Evolutionary conservation across 2,329 filamentous ascomycete species (phyloP), one percentile per base, ranked within the genome.

Genomic region (Apiospora kogelbergensis): DNA sequence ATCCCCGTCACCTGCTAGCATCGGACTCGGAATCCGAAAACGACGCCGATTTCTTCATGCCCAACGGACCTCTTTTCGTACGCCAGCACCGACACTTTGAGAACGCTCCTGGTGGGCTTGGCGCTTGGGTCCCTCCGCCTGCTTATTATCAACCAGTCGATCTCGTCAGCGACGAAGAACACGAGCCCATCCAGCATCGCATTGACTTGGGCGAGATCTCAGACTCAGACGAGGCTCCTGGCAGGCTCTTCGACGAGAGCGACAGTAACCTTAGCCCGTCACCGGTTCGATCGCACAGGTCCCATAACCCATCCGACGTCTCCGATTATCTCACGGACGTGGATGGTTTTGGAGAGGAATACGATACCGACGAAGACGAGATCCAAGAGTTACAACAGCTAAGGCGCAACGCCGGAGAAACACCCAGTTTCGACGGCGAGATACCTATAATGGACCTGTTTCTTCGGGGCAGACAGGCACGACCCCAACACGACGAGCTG

Each of bases 211-310:
- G 53, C 30, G 24, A n/a, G 17, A 33, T 57, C 10, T 40, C 68
- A 11, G 70, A 70, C 44, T 67, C 69, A 22, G 68, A 70, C 26
- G 66, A 65, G 40, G 57, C 17, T 22, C 7, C 24, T 41, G 63
- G 45, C 24, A 65, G 41, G 11, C 41, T 42, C 41, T 44, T 42
- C n/a, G 44, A 20, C 24, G 63, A 26, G 15, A 11, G 15, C 40
- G 9, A 45, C 9, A 65, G 63, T 22, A 41, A 65, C n/a, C 53
- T 37, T 20, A 22, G 53, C 17, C 53, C 20, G 30, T 60, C 30
- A 60, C 53, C 53, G 26, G 53, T 2, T 37, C 26, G 30, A 37
- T 60, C 30, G 26, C 26, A 30, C 53, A 17, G 37, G 17, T 37
- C 53, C 53, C 33, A 20, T 20, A 37, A 22, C 30, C n/a, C 53